Evolutionary conservation across 257 asterid genomes (phyloP), one percentile per base, ranked within the genome.

Genomic region (Ballota nigra): DNA sequence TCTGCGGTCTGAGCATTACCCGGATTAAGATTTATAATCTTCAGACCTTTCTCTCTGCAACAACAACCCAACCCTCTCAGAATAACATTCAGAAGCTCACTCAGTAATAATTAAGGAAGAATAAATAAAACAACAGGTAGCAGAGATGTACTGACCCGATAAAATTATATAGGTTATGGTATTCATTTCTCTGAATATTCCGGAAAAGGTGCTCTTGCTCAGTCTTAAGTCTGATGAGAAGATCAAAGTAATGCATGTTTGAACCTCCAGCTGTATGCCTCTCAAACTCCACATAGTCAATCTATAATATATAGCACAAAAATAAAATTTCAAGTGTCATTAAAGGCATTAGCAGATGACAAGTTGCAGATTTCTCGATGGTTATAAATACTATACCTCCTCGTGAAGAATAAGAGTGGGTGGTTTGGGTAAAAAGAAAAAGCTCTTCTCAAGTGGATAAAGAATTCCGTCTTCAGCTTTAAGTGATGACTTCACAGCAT

Each of bases 381-480:
- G 67, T 26, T 62, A 24, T 70, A 18, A 7, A 77, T 63, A 63
- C 29, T 26, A 4, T 80, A 92, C 99, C 93, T 95, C 99, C 59
- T 95, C 99, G 0, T 92, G 97, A 69, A 95, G 98, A 77, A 95
- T 89, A 63, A 92, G 90, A 68, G 99, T 92, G 55, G 97, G 99
- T 19, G 99, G 98, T 69, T 92, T 95, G 77, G 99, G 99, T 66
- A 95, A 76, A 79, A 95, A 95, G 98, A 95, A 95, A 79, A 95
- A 95, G 83, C 98, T 85, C 87, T 95, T 95, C 67, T 95, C 99
- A 51, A 95, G 97, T 52, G 98, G 97, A 87, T 95, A 95, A 75
- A 95, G 97, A 81, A 88, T 85, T 71, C 99, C 99, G 77, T 95
- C 99, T 87, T 95, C 99, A 81, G 99, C 99, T 87, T 95, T 95